A percentile compares a stretch with the other conserved stretches of the same genome.
Conservation (phyloP, 768 basidiomycete genomes). For the Coprinopsis strossmayeri region DNA sequence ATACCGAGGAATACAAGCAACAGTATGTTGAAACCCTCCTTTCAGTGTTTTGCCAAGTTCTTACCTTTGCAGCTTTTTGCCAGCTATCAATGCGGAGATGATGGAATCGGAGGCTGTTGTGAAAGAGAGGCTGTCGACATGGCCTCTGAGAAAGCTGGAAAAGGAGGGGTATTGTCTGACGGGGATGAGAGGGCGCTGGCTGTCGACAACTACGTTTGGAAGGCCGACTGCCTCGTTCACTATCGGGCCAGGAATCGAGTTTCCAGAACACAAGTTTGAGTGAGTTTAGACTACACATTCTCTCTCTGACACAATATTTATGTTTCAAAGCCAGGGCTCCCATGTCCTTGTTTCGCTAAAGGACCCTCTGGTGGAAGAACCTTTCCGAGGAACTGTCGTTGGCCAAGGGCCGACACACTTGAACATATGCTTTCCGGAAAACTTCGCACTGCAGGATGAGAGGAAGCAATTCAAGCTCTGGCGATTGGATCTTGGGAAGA, state of each 20-base stretch:
- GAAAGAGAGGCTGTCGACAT: slow-evolving; percentile 57
- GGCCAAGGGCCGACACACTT: slow-evolving; percentile 45
- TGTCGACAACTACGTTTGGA: slow-evolving; percentile 55
- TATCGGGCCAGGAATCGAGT: slow-evolving; percentile 51
- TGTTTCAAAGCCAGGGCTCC: slow-evolving; percentile 54
- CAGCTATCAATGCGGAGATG: slow-evolving; percentile 56
- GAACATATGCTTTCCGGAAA: slow-evolving; percentile 50
- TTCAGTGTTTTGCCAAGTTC: no score
- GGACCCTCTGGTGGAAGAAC: slow-evolving; percentile 54
- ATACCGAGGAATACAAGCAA: no score
- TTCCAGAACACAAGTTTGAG: slow-evolving; percentile 64
- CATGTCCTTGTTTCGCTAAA: slow-evolving; percentile 58
- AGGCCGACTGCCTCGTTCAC: slow-evolving; percentile 61
- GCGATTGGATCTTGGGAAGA: slow-evolving; percentile 67
- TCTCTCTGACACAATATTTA: not conserved
- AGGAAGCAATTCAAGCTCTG: slow-evolving; percentile 27
- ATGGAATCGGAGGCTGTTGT: slow-evolving; percentile 54
- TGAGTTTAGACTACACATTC: slow-evolving; percentile 27
- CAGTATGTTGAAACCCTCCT: no score
- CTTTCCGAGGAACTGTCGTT: slow-evolving; percentile 50
- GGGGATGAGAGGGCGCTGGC: slow-evolving; percentile 61
- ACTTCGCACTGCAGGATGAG: slow-evolving; percentile 30
- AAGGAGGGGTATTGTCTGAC: slow-evolving; percentile 73
- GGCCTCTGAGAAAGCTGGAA: slow-evolving; percentile 54
- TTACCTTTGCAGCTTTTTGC: slow-evolving; percentile 28